Evolutionary conservation across 768 basidiomycete genomes (phyloP), one percentile per base, ranked within the genome.

Genomic region (Podaxis rugospora): DNA sequence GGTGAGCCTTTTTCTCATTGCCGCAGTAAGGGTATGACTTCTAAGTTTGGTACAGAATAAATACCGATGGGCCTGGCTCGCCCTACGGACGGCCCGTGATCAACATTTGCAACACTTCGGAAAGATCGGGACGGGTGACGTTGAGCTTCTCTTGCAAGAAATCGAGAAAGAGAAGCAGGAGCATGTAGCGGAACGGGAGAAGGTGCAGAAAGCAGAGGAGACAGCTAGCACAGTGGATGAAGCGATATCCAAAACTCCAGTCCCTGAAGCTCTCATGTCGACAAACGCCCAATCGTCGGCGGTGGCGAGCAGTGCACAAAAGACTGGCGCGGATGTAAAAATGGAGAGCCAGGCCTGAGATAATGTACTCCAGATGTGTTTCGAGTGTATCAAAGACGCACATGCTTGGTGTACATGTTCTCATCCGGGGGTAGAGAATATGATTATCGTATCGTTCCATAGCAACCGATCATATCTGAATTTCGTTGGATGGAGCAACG

Each of bases 91-190:
- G 44, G 85, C 89, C 57, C 87, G 92, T 39, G 86, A 90, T 65
- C 80, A 81, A 61, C 76, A 93, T 70, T 70, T 93, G 42, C 83
- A 87, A 63, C 85, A 91, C 65, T 93, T 94, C 64, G 82, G 86
- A n/a, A 88, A 85, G 75, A 92, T 93, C 62, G 90, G 89, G 16
- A 85, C 85, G 5, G 91, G 90, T 6, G 90, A 93, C 63, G 75
- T 95, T 62, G 80, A 80, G 52, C 65, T 77, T 16, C 79, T 84
- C 39, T 72, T 72, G 5, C 71, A 76, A 50, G 82, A 81, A 67
- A 83, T 84, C 57, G 82, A 83, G 63, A 79, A 76, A 53, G 77
- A 78, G 58, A 76, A 80, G 64, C 51, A 63, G 47, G 56, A 57
- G 39, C 50, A 25, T 11, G 50, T 35, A 25, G 36, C 57, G 5